phyloP scores from a whole-genome alignment of 2,329 filamentous ascomycete genomes.

The Fusarium camptoceras region DNA sequence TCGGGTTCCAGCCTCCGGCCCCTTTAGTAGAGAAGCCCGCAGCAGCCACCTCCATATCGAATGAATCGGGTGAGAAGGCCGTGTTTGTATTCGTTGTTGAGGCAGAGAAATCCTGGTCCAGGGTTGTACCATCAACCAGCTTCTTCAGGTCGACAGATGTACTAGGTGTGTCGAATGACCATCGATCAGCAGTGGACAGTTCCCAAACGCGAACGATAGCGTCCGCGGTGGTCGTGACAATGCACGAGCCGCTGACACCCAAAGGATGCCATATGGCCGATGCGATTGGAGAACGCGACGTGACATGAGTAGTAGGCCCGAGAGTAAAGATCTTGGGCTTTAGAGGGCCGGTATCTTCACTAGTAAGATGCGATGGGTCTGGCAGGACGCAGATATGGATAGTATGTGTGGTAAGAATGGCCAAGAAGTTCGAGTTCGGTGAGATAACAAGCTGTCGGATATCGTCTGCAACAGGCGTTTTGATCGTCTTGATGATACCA shows the following conservation, averaged over 20 bases:
- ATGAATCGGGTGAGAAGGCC: constrained; percentile 86
- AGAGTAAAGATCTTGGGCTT: constrained; percentile 89
- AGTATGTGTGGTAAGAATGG: constrained; percentile 87
- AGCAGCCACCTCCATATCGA: constrained; percentile 94
- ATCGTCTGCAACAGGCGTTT: constrained; percentile 80
- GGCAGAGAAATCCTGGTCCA: constrained; percentile 85
- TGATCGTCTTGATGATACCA: constrained; percentile 69
- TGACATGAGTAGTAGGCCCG: constrained; percentile 92
- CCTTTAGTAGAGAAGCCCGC: constrained; percentile 78
- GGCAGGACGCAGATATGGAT: constrained; percentile 90
- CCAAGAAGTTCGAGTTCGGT: constrained; percentile 83
- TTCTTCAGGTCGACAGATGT: constrained; percentile 90
- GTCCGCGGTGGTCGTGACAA: constrained; percentile 90
- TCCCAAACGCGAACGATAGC: constrained; percentile 93
- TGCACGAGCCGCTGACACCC: constrained; percentile 80
- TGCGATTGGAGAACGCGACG: constrained; percentile 82
- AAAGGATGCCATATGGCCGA: constrained; percentile 94
- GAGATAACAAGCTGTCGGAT: constrained; percentile 90
- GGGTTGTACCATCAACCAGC: constrained; percentile 83
- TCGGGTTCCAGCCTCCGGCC: constrained; percentile 89
- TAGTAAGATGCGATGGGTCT: constrained; percentile 79
- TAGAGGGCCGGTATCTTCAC: constrained; percentile 74
- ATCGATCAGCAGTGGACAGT: constrained; percentile 82
- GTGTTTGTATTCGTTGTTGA: constrained; percentile 79
- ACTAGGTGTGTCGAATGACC: constrained; percentile 86